These are phyloP conservation scores for Tylopilus felleus DNA, from an alignment of 768 basidiomycete genomes.

Conservation along the genomic window DNA sequence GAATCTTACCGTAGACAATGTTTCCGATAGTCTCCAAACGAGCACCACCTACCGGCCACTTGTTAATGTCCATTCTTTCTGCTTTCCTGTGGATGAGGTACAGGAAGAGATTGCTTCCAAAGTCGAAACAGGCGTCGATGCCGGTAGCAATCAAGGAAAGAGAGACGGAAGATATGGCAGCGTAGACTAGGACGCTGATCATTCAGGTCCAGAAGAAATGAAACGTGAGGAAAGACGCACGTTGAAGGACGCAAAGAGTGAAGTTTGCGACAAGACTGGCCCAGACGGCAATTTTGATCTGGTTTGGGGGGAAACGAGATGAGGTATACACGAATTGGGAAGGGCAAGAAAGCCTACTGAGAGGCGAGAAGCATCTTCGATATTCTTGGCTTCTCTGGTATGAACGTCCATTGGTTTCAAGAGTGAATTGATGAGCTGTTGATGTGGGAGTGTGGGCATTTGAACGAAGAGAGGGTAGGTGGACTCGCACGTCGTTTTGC, in stretches of 20 bases:
- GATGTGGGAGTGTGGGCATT: background rate
- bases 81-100: slow-evolving; percentile 79
- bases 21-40: slow-evolving; percentile 89
- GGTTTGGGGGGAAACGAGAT: background rate
- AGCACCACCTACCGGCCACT: slow-evolving; percentile 92
- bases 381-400: slow-evolving; percentile 73
- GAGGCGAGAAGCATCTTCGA: slow-evolving; percentile 63
- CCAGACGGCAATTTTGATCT: slow-evolving; percentile 89
- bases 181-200: slow-evolving; percentile 67
- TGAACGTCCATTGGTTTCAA: slow-evolving; percentile 91
- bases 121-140: slow-evolving; percentile 84
- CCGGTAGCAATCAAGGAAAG: slow-evolving; percentile 86
- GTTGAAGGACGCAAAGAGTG: slow-evolving; percentile 64
- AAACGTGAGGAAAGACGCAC: slow-evolving; percentile 33
- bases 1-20: slow-evolving; percentile 66
- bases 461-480: slow-evolving; percentile 1
- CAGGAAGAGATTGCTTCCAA: slow-evolving; percentile 79
- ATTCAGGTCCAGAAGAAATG: background rate
- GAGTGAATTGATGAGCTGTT: slow-evolving; percentile 78
- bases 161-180: slow-evolving; percentile 79
- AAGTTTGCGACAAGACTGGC: slow-evolving; percentile 80
- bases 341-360: slow-evolving; percentile 44
- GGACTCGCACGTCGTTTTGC: slow-evolving; percentile 65
- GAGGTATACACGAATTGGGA: background rate
- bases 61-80: slow-evolving; percentile 64